These are phyloP conservation scores for Elongisporangium prolatum DNA, from an alignment of 352 stramenopile species.

Conservation along the genomic window DNA sequence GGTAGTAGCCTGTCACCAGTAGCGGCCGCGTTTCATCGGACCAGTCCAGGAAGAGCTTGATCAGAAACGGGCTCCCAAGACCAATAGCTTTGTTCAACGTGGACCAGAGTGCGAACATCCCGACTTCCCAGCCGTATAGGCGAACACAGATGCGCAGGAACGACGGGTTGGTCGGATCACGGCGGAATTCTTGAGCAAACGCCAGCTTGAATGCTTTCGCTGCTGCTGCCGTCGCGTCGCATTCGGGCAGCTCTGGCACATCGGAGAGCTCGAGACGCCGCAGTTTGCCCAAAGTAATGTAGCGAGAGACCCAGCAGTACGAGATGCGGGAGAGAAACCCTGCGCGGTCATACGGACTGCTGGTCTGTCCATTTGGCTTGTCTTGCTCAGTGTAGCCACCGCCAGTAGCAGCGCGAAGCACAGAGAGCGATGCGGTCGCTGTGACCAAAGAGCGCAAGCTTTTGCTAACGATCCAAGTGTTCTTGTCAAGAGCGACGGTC, in stretches of 20 bases:
- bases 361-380: neutral
- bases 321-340: constrained; percentile 54
- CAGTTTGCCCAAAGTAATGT: constrained; percentile 45
- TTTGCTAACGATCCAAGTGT: neutral
- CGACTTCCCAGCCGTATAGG: constrained; percentile 61
- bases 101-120: constrained; percentile 62
- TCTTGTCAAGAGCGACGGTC: neutral
- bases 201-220: constrained; percentile 36
- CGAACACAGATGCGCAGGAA: constrained; percentile 45
- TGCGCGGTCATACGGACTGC: constrained; percentile 47
- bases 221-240: constrained; percentile 44
- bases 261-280: constrained; percentile 59
- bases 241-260: constrained; percentile 40
- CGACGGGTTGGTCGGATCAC: constrained; percentile 11
- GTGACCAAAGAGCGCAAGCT: constrained; percentile 1
- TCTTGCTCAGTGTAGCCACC: neutral
- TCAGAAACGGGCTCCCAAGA: constrained; percentile 58
- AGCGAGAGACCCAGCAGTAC: constrained; percentile 63
- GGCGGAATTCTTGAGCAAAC: constrained; percentile 29
- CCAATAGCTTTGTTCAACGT: constrained; percentile 67
- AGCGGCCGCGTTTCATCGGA: constrained; percentile 30
- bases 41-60: constrained; percentile 83
- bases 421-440: constrained; percentile 1
- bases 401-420: constrained; percentile 9
- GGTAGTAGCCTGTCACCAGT: constrained; percentile 42